phyloP scores from a whole-genome alignment of 495 filamentous ascomycete genomes.

The Symbiotaphrina buchneri region DNA sequence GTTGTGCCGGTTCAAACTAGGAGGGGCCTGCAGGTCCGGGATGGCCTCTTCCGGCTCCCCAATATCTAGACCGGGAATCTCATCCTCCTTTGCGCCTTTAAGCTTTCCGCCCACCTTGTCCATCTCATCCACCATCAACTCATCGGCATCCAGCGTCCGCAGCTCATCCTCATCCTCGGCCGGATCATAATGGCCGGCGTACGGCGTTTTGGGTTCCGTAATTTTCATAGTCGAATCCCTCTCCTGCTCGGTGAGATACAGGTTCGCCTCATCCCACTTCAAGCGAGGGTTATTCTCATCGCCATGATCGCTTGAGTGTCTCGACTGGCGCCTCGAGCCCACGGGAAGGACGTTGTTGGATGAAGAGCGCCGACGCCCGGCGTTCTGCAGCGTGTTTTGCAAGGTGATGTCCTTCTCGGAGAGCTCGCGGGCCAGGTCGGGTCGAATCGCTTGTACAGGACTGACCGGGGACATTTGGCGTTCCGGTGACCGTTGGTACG shows the following conservation, averaged over 20 bases:
- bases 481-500: slow-evolving; percentile 32
- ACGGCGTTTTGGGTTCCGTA: slow-evolving; percentile 92
- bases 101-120: slow-evolving; percentile 26
- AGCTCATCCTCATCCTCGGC: slow-evolving; percentile 61
- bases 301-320: slow-evolving; percentile 15
- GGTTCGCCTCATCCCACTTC: slow-evolving; percentile 95
- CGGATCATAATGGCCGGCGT: slow-evolving; percentile 76
- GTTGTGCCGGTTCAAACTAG: slow-evolving; percentile 11
- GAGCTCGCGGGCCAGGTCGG: slow-evolving; percentile 17
- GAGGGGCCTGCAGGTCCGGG: slow-evolving; percentile 18
- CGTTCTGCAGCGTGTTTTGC: slow-evolving; percentile 85
- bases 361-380: slow-evolving; percentile 70
- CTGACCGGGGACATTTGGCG: slow-evolving; percentile 16
- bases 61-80: slow-evolving; percentile 80
- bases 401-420: slow-evolving; percentile 74
- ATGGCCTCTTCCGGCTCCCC: slow-evolving; percentile 78
- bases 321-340: slow-evolving; percentile 49
- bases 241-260: slow-evolving; percentile 91
- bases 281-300: slow-evolving; percentile 47
- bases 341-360: slow-evolving; percentile 29
- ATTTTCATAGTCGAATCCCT: slow-evolving; percentile 96
- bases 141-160: slow-evolving; percentile 28
- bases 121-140: slow-evolving; percentile 45
- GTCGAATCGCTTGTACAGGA: slow-evolving; percentile 10
- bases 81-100: slow-evolving; percentile 29